Conservation (phyloP, 768 basidiomycete species). For the Termitomyces sp. region DNA sequence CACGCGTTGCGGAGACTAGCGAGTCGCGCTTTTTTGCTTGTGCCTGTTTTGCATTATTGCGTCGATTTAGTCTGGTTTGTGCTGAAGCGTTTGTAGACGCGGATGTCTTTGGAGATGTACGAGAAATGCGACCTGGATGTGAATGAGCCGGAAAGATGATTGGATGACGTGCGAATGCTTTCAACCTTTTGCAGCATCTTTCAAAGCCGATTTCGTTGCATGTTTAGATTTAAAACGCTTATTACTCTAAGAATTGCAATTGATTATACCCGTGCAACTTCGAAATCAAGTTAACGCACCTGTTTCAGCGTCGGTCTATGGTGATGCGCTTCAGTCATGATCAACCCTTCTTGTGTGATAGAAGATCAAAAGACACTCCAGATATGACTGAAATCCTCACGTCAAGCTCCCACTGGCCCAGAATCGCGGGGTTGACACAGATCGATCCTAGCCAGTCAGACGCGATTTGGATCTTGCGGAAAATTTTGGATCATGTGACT, state of each 20-base stretch:
- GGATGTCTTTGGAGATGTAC: constrained; percentile 49
- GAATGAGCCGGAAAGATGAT: neutral
- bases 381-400: neutral
- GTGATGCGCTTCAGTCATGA: constrained; percentile 45
- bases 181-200: constrained; percentile 80
- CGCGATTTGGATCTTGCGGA: neutral
- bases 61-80: constrained; percentile 73
- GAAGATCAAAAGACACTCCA: neutral
- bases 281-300: constrained; percentile 27
- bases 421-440: neutral
- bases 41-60: constrained; percentile 81
- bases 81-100: constrained; percentile 45
- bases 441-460: constrained; percentile 3
- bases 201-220: constrained; percentile 78
- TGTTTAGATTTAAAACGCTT: constrained; percentile 92
- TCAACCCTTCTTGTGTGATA: neutral
- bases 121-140: constrained; percentile 49
- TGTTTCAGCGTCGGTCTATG: constrained; percentile 85
- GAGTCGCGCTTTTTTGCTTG: constrained; percentile 68
- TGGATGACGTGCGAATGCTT: neutral
- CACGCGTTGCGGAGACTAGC: constrained; percentile 63
- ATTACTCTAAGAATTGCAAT: constrained; percentile 54
- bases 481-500: constrained; percentile 13
- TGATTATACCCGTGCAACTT: neutral
- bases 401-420: neutral